Percentiles rank a stretch among this genome's conserved stretches.
phyloP scores from a whole-genome alignment of 2,329 filamentous ascomycete genomes.

The Chrysoporthe cubensis region DNA sequence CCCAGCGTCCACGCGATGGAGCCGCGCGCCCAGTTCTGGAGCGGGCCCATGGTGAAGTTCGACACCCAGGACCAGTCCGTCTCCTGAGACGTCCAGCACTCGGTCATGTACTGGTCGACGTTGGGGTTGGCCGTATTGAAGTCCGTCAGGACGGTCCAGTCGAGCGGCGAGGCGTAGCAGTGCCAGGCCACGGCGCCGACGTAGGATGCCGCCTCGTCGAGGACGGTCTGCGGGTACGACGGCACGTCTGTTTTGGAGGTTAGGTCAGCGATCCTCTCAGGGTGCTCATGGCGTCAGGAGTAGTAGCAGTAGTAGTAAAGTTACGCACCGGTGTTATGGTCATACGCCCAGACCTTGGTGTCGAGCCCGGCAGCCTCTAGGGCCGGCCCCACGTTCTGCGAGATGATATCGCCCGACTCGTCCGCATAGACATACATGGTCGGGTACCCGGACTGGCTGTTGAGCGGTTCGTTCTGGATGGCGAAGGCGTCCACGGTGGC shows the following conservation, averaged over 20 bases:
- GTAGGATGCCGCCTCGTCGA: slow-evolving; percentile 38
- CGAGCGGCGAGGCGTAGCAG: slow-evolving; percentile 43
- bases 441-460: slow-evolving; percentile 42
- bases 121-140: slow-evolving; percentile 47
- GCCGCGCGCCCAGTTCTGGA: slow-evolving; percentile 52
- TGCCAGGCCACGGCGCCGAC: slow-evolving; percentile 46
- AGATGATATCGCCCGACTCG: slow-evolving; percentile 43
- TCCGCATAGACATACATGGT: slow-evolving; percentile 45
- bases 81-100: slow-evolving; percentile 47
- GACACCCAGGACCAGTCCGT: slow-evolving; percentile 44
- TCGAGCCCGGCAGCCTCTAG: slow-evolving; percentile 43
- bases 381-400: slow-evolving; percentile 44
- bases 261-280: not conserved
- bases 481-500: slow-evolving; percentile 46
- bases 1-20: slow-evolving; percentile 50
- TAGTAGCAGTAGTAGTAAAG: too few species aligned
- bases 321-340: slow-evolving; percentile 41
- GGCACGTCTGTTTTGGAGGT: slow-evolving; percentile 34
- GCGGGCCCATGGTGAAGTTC: slow-evolving; percentile 53
- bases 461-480: slow-evolving; percentile 50
- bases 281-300: too few species aligned
- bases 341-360: slow-evolving; percentile 52
- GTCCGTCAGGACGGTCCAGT: slow-evolving; percentile 43
- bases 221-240: slow-evolving; percentile 44
- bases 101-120: slow-evolving; percentile 52